phyloP scores from a whole-genome alignment of 2,329 filamentous ascomycete species.

The Microcyclospora tardicrescens region DNA sequence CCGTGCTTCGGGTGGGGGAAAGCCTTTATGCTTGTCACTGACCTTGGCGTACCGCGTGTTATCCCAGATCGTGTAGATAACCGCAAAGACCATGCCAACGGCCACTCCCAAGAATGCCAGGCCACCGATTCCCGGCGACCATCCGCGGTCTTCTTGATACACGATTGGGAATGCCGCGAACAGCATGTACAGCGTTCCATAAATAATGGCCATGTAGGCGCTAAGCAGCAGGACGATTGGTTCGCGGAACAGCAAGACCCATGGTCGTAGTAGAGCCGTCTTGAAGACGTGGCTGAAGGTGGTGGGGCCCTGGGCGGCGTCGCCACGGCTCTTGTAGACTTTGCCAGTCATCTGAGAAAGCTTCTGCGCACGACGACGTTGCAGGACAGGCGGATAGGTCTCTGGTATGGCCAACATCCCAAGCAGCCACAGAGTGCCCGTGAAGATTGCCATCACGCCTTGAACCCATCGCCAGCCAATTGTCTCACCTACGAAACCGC shows the following conservation, averaged over 20 bases:
- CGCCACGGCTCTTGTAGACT: conserved; percentile 64
- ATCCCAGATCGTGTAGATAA: conserved; percentile 43
- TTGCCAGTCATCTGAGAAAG: conserved; percentile 58
- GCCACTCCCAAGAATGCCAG: conserved; percentile 42
- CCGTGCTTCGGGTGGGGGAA: conserved; percentile 47
- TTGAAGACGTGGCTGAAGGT: conserved; percentile 53
- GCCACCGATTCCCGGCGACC: conserved; percentile 61
- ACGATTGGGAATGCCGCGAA: conserved; percentile 54
- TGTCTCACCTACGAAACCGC: conserved; percentile 60
- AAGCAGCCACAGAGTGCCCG: no score
- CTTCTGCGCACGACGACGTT: conserved; percentile 55
- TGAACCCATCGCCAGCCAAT: conserved; percentile 22
- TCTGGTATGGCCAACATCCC: no score
- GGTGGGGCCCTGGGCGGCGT: conserved; percentile 62
- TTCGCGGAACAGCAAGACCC: conserved; percentile 74
- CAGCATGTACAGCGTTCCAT: conserved; percentile 65
- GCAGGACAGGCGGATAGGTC: conserved; percentile 71
- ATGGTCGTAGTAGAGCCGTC: conserved; percentile 67
- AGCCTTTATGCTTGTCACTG: conserved; percentile 50
- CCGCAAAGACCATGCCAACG: conserved; percentile 16
- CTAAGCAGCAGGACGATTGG: conserved; percentile 55
- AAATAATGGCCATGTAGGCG: conserved; percentile 49
- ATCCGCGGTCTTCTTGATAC: conserved; percentile 70
- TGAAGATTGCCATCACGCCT: not conserved
- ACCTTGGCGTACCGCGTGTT: conserved; percentile 69